Conservation (phyloP, 2,329 filamentous ascomycete species). For the Raffaelea ambrosiae region DNA sequence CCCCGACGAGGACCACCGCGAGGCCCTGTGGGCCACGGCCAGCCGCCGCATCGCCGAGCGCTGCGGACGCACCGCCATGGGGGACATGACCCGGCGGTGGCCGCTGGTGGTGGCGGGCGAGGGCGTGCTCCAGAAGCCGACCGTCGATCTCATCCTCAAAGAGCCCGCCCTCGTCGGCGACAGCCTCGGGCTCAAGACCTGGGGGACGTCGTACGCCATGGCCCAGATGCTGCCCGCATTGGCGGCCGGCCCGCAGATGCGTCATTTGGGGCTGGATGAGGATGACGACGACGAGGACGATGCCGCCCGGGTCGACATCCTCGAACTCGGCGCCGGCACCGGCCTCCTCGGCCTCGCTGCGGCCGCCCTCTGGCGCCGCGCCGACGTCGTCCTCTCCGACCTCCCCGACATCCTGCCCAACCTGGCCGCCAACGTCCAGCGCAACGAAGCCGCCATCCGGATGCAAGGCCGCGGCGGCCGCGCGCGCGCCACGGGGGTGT, state of each 20-base stretch:
- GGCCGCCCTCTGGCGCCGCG: conserved; percentile 55
- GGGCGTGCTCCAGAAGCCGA: conserved; percentile 11
- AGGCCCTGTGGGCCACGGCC: conserved; percentile 68
- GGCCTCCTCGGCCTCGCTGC: conserved; percentile 85
- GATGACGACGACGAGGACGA: conserved; percentile 22
- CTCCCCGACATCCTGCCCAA: conserved; percentile 78
- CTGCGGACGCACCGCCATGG: conserved; percentile 62
- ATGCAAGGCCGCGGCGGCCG: conserved; percentile 45
- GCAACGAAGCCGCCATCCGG: conserved; percentile 51
- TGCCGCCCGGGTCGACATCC: conserved; percentile 29
- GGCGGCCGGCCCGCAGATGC: neutral
- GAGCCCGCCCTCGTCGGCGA: conserved; percentile 86
- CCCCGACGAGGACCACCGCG: conserved; percentile 53
- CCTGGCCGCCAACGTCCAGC: conserved; percentile 60
- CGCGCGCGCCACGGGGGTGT: conserved; percentile 47
- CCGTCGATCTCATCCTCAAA: conserved; percentile 61
- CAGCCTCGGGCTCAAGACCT: conserved; percentile 87
- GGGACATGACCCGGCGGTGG: conserved; percentile 47
- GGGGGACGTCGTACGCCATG: conserved; percentile 84
- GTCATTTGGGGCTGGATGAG: neutral
- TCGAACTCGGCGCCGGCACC: conserved; percentile 86
- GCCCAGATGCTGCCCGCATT: conserved; percentile 54
- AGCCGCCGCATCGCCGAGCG: conserved; percentile 75
- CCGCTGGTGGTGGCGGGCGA: conserved; percentile 30
- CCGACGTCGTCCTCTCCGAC: conserved; percentile 68